A percentile compares a stretch with the other conserved stretches of the same genome.
These are phyloP conservation scores for Penicillium odoratum DNA, from an alignment of 495 filamentous ascomycete genomes.

Conservation along the genomic window DNA sequence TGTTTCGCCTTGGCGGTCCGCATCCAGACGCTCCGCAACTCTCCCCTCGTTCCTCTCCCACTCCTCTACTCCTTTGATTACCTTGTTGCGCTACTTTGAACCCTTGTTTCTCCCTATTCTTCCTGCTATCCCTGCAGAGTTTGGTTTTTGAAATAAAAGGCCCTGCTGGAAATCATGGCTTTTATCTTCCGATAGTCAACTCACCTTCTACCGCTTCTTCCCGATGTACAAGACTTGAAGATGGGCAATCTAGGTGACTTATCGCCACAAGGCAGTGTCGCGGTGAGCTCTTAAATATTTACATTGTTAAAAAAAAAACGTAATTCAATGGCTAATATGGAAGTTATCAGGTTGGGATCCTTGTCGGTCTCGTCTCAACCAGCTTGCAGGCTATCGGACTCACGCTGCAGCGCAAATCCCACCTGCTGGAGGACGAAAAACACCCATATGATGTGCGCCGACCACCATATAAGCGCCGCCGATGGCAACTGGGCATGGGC, in stretches of 20 bases:
- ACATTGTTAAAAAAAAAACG: not conserved
- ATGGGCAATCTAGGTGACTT: conserved; percentile 81
- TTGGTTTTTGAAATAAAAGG: not conserved
- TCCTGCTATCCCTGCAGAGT: conserved; percentile 13
- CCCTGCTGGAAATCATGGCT: conserved; percentile 25
- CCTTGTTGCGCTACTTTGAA: not conserved
- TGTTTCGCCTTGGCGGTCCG: conserved; percentile 25
- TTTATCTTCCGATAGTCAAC: conserved; percentile 23
- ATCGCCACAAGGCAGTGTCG: conserved; percentile 83
- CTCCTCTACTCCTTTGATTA: conserved; percentile 1
- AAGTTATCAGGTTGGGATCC: conserved; percentile 71
- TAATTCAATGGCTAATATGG: conserved; percentile 14
- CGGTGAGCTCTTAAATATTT: conserved; percentile 53
- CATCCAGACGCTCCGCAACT: conserved; percentile 21
- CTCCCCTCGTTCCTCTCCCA: conserved; percentile 9
- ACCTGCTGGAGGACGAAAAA: conserved; percentile 96
- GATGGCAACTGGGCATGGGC: conserved; percentile 97
- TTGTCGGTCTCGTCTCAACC: conserved; percentile 90
- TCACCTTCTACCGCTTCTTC: conserved; percentile 14
- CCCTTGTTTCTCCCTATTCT: conserved; percentile 12
- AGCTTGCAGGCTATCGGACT: conserved; percentile 92
- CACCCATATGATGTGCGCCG: conserved; percentile 72
- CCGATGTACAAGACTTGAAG: conserved; percentile 33
- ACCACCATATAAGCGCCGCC: conserved; percentile 84
- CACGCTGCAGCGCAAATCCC: conserved; percentile 97